phyloP scores from a whole-genome alignment of 768 basidiomycete genomes.

The Suillus ampliporus region DNA sequence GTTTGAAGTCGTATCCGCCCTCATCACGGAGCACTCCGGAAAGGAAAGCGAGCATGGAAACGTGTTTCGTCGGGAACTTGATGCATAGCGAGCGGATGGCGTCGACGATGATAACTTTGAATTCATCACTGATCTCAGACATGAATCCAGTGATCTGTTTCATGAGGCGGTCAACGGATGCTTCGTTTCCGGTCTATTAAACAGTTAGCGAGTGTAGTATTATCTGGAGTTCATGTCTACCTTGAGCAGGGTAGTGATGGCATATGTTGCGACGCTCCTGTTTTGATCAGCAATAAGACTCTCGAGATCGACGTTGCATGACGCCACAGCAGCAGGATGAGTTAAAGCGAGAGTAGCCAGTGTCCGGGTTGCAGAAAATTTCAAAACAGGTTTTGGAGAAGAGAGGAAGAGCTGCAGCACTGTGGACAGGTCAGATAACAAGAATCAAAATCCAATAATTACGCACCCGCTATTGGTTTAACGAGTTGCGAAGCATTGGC shows the following conservation, averaged over 20 bases:
- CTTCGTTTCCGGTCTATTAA: slow-evolving; percentile 93
- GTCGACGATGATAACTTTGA: slow-evolving; percentile 99
- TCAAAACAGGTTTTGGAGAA: slow-evolving; percentile 92
- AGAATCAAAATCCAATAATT: slow-evolving; percentile 8
- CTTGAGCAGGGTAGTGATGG: slow-evolving; percentile 98
- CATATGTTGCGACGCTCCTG: slow-evolving; percentile 96
- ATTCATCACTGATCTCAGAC: slow-evolving; percentile 99
- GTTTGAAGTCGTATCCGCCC: slow-evolving; percentile 99
- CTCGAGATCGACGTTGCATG: slow-evolving; percentile 96
- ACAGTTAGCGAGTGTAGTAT: slow-evolving; percentile 13
- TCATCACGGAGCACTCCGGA: slow-evolving; percentile 97
- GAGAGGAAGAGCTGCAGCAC: slow-evolving; percentile 96
- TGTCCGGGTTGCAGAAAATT: slow-evolving; percentile 97
- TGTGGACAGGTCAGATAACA: slow-evolving; percentile 37
- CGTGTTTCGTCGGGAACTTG: slow-evolving; percentile 98
- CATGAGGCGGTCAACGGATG: slow-evolving; percentile 97
- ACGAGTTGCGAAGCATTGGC: slow-evolving; percentile 78
- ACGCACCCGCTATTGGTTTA: slow-evolving; percentile 86
- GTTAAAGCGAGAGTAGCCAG: slow-evolving; percentile 87
- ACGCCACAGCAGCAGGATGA: slow-evolving; percentile 85
- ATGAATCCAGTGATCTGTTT: slow-evolving; percentile 99
- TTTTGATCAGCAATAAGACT: slow-evolving; percentile 95
- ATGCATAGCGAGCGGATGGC: slow-evolving; percentile 98
- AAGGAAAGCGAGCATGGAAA: slow-evolving; percentile 95
- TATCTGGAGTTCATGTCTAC: slow-evolving; percentile 39